phyloP scores from a whole-genome alignment of 2,329 filamentous ascomycete species.

The Alternaria incomplexa region DNA sequence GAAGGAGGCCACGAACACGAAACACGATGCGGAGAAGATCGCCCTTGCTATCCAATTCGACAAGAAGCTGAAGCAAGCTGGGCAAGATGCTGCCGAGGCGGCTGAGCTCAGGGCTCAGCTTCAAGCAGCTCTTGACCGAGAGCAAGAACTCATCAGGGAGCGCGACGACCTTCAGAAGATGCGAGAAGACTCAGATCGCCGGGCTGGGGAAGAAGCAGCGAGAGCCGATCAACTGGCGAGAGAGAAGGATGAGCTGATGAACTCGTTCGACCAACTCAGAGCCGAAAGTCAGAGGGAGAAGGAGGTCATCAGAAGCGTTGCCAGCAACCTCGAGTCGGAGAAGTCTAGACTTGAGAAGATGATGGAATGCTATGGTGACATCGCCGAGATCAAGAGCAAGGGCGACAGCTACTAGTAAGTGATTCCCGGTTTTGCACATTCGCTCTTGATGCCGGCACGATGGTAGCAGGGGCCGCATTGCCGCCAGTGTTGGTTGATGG shows the following conservation, averaged over 20 bases:
- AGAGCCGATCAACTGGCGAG: conserved; percentile 35
- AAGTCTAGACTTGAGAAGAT: conserved; percentile 52
- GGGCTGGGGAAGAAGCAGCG: conserved; percentile 42
- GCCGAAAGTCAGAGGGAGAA: conserved; percentile 46
- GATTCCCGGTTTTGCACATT: conserved; percentile 28
- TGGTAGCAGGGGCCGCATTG: not conserved
- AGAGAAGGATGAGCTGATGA: conserved; percentile 47
- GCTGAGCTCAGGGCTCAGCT: conserved; percentile 47
- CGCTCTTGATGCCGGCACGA: conserved; percentile 13
- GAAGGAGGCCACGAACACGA: conserved; percentile 46
- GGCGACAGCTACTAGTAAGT: conserved; percentile 55
- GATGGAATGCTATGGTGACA: conserved; percentile 51
- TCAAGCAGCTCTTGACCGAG: conserved; percentile 54
- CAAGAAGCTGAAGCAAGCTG: conserved; percentile 53
- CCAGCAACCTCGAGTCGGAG: conserved; percentile 49
- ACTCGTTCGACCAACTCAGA: conserved; percentile 39
- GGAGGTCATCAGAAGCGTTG: conserved; percentile 46
- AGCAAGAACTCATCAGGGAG: conserved; percentile 55
- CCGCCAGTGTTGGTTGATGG: not conserved
- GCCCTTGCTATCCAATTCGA: conserved; percentile 49
- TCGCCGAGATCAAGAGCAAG: conserved; percentile 52
- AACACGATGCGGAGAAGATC: conserved; percentile 48
- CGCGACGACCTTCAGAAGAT: conserved; percentile 56
- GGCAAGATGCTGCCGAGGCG: conserved; percentile 51
- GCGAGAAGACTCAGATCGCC: conserved; percentile 34